Conservation (phyloP, 306 rosid species). For the Argentina anserina region DNA sequence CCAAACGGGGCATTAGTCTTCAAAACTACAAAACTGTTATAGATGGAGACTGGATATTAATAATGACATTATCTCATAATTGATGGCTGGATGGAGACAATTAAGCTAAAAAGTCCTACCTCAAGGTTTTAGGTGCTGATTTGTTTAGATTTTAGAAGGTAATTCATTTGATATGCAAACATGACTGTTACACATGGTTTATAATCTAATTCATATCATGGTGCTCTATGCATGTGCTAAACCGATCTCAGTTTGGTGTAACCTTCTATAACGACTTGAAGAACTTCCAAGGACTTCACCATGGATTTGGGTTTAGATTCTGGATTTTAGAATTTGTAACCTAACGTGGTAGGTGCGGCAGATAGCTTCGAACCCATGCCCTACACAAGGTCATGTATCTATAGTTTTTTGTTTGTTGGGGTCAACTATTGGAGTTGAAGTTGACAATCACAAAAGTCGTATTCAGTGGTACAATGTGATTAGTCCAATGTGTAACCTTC, state of each 20-base stretch:
- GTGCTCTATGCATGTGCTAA: not conserved
- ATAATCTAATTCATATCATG: not conserved
- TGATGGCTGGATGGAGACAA: conserved; percentile 1
- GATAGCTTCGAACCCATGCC: not conserved
- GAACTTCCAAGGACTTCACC: not conserved
- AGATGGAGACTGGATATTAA: not conserved
- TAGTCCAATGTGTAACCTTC: not conserved
- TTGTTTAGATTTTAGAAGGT: not conserved
- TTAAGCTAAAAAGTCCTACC: not conserved
- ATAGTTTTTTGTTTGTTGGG: not conserved
- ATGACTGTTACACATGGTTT: not conserved
- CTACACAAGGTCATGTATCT: not conserved
- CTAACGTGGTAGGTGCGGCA: not conserved
- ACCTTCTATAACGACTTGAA: not conserved
- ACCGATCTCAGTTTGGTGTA: not conserved
- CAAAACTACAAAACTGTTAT: not conserved
- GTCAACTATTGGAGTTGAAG: not conserved
- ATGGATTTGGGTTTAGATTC: not conserved
- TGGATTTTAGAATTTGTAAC: not conserved
- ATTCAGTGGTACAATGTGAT: not conserved
- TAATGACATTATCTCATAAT: not conserved
- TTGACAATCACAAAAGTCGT: not conserved
- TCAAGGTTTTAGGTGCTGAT: not conserved
- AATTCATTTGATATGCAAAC: not conserved
- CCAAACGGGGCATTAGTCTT: too few relatives aligned